Percentiles rank a stretch among this genome's conserved stretches.
phyloP scores from a whole-genome alignment of 805 yeast species.

The Candida silvicultrix region DNA sequence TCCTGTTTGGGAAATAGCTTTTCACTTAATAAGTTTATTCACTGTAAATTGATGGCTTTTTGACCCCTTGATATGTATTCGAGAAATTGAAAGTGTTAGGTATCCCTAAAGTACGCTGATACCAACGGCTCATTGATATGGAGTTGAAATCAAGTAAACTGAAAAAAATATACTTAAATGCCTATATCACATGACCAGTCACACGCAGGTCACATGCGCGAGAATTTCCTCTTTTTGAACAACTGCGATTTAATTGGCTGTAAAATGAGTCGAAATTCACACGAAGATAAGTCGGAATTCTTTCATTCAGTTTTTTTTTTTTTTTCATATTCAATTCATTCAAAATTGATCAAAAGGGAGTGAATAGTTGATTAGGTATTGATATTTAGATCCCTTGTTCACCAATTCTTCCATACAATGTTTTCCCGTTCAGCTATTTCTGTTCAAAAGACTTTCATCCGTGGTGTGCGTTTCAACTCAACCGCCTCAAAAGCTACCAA shows the following conservation, averaged over 20 bases:
- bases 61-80: too few species aligned
- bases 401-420: background rate
- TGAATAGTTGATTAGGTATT: too few species aligned
- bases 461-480: conserved; percentile 29
- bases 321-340: background rate
- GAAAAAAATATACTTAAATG: too few species aligned
- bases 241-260: background rate
- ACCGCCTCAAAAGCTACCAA: conserved; percentile 31
- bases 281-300: background rate
- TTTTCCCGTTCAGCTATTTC: conserved; percentile 18
- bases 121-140: too few species aligned
- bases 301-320: background rate
- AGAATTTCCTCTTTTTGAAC: background rate
- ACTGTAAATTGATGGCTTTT: too few species aligned
- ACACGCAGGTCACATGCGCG: background rate
- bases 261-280: background rate
- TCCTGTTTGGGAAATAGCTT: too few species aligned
- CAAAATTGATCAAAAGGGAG: background rate
- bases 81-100: too few species aligned
- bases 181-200: background rate
- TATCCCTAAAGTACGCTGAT: too few species aligned
- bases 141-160: too few species aligned
- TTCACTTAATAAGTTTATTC: too few species aligned
- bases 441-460: conserved; percentile 14
- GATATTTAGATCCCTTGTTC: too few species aligned